Conservation (phyloP, 176 grass and related monocot genomes). For the Rhynchospora breviuscula region DNA sequence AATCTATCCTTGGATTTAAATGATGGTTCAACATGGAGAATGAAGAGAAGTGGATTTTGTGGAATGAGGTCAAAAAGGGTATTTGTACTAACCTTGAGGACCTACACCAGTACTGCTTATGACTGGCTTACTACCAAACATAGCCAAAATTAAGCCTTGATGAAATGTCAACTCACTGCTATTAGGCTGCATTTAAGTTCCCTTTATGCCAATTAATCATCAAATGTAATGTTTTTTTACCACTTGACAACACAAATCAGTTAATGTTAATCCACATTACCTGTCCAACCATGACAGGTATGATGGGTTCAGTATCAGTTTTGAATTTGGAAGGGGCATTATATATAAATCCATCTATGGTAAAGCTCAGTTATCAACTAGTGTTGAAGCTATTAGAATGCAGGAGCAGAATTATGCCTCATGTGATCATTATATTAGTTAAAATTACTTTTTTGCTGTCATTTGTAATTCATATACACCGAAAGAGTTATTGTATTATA, state of each 20-base stretch:
- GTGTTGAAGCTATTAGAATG: neutral
- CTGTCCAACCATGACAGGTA: neutral
- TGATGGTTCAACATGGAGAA: constrained; percentile 69
- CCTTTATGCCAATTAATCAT: neutral
- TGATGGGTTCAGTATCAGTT: neutral
- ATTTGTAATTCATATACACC: neutral
- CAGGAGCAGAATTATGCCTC: neutral
- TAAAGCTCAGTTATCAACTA: neutral
- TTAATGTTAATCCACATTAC: neutral
- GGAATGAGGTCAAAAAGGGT: constrained; percentile 98
- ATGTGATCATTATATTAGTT: neutral
- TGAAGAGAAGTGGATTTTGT: constrained; percentile 86
- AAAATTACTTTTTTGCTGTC: neutral
- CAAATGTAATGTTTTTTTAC: neutral
- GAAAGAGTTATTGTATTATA: constrained; percentile 15
- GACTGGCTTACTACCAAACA: neutral
- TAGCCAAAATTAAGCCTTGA: neutral
- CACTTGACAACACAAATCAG: neutral
- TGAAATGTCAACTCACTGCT: neutral
- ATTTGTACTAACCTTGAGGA: neutral
- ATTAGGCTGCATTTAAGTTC: neutral
- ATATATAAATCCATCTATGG: neutral
- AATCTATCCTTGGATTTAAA: constrained; percentile 83
- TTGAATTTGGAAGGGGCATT: neutral
- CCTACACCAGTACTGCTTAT: neutral